Base-by-base conservation (phyloP, 2,329 filamentous ascomycete species). In the Neofusicoccum sp. region DNA sequence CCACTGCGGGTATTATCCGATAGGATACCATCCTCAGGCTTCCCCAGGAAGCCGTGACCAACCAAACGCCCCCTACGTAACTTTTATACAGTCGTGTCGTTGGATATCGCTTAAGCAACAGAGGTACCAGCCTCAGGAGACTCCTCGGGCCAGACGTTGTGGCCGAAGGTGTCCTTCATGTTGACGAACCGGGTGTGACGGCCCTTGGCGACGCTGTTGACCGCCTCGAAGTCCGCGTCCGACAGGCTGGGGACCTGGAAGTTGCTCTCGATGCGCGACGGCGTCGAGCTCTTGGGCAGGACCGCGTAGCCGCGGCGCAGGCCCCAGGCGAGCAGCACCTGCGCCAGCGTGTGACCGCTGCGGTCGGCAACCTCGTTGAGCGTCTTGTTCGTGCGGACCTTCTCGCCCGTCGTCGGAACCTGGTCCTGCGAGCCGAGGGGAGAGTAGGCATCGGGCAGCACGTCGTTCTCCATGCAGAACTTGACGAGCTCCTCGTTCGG, bases 321-420 rank as follows among this genome's bases (percentile, higher is more conserved):
- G 65, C 89, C 90, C 84, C 91, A 96, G 60, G 91, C 84, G 54
- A 96, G 77, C 70, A 96, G 73, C n/a, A 96, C 79, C 79, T 96
- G 92, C 1, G 90, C 89, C 62, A 89, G 86, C 8, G 86, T 85
- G 78, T 90, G 90, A 64, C 81, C 82, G 71, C 95, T 86, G 77
- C 91, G 91, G 69, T 88, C 78, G 1, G 88, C 86, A 57, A 96
- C 76, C 24, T 80, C 81, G 66, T 85, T 84, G 57, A 95, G 78
- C 20, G 82, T 84, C 61, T 83, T 78, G 65, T 96, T 89, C 44
- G 87, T 88, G 48, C 85, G 79, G 14, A 87, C 86, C 67, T 83
- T 87, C 79, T 90, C 87, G 65, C 87, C 87, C 6, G 86, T 88
- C 63, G 74, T 84, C 58, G 86, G 86, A 20, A 89, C 84, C 75